These are phyloP conservation scores for Laguncularia racemosa DNA, from an alignment of 345 rosid species.

Conservation along the genomic window DNA sequence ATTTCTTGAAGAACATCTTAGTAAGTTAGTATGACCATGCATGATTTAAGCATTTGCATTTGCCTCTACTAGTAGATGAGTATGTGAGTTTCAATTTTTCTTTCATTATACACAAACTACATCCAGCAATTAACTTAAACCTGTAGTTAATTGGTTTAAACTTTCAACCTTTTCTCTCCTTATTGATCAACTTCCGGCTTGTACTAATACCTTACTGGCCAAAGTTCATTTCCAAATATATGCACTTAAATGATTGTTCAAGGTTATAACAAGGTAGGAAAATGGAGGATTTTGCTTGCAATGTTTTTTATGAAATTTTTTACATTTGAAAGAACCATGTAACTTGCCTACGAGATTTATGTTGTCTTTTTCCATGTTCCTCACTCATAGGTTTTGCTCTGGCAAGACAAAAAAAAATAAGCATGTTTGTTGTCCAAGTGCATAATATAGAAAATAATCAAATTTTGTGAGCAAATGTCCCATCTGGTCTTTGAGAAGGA, in stretches of 20 bases:
- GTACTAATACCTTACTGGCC: slow-evolving; percentile 44
- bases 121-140: too few relatives aligned
- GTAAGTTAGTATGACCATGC: too few relatives aligned
- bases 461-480: slow-evolving; percentile 8
- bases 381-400: neutral
- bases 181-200: slow-evolving; percentile 22
- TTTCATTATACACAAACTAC: too few relatives aligned
- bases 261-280: neutral
- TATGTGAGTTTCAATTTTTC: too few relatives aligned
- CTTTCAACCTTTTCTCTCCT: slow-evolving; percentile 32
- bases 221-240: slow-evolving; percentile 73
- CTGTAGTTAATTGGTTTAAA: slow-evolving; percentile 9
- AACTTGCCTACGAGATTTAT: slow-evolving; percentile 18
- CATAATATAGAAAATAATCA: neutral
- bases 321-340: neutral
- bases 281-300: neutral
- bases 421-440: neutral
- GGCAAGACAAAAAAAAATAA: neutral
- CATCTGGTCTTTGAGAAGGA: slow-evolving; percentile 52
- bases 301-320: neutral
- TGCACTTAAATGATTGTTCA: slow-evolving; percentile 15
- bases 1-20: too few relatives aligned
- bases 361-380: slow-evolving; percentile 11
- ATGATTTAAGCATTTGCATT: too few relatives aligned
- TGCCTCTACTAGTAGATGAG: too few relatives aligned